These are phyloP conservation scores for Termitomyces sp. DNA, from an alignment of 768 basidiomycete genomes.

Conservation along the genomic window DNA sequence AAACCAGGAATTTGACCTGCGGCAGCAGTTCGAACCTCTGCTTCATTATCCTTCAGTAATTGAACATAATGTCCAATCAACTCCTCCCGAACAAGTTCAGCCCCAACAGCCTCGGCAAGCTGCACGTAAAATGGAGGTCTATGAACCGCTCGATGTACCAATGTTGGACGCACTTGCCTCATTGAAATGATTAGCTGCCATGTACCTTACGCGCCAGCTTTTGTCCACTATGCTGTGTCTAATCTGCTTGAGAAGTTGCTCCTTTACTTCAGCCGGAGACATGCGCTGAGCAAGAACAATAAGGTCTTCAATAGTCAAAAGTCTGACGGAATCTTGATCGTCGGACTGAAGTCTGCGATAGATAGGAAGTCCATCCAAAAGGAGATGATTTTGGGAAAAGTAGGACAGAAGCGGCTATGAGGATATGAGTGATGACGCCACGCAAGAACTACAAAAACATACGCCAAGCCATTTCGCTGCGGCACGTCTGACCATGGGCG, in stretches of 20 bases:
- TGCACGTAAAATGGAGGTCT: slow-evolving; percentile 21
- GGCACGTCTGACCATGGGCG: slow-evolving; percentile 96
- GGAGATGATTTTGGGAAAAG: slow-evolving; percentile 72
- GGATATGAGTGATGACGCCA: neutral
- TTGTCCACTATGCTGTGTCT: slow-evolving; percentile 88
- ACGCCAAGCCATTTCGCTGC: slow-evolving; percentile 97
- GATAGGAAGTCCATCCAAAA: slow-evolving; percentile 84
- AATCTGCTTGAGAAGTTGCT: slow-evolving; percentile 83
- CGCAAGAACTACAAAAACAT: slow-evolving; percentile 27
- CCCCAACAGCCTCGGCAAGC: slow-evolving; percentile 89
- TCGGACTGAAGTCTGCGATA: slow-evolving; percentile 93
- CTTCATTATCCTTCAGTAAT: slow-evolving; percentile 96
- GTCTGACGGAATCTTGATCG: slow-evolving; percentile 96
- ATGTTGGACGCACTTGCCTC: slow-evolving; percentile 48
- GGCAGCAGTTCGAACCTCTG: slow-evolving; percentile 95
- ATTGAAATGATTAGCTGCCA: slow-evolving; percentile 97
- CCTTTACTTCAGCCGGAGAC: slow-evolving; percentile 84
- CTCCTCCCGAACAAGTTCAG: slow-evolving; percentile 89
- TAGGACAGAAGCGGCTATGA: slow-evolving; percentile 71
- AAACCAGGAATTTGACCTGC: slow-evolving; percentile 95
- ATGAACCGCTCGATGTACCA: neutral
- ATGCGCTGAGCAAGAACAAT: slow-evolving; percentile 88
- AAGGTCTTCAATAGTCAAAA: slow-evolving; percentile 92
- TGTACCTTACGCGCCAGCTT: slow-evolving; percentile 98
- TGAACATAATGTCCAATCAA: slow-evolving; percentile 90